phyloP scores from a whole-genome alignment of 2,329 filamentous ascomycete species.

The Fusarium metavorans region DNA sequence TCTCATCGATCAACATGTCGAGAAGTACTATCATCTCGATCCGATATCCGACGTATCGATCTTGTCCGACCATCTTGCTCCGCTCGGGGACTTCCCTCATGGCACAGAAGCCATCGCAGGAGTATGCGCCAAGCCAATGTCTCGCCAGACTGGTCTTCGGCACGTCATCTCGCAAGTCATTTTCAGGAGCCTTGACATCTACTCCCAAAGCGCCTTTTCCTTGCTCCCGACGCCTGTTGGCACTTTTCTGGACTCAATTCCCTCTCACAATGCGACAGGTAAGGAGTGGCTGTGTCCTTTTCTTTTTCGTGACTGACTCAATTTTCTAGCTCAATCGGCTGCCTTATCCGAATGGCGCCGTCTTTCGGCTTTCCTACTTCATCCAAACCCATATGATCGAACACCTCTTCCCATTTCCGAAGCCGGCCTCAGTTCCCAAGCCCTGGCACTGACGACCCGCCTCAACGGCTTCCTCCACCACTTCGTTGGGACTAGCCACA shows the following conservation, averaged over 20 bases:
- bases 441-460: neutral
- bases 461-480: constrained; percentile 1
- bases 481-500: neutral
- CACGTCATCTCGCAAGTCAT: neutral
- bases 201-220: neutral
- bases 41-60: neutral
- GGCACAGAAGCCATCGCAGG: neutral
- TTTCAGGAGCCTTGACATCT: neutral
- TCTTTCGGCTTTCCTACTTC: neutral
- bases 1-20: neutral
- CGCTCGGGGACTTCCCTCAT: neutral
- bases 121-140: neutral
- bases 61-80: neutral
- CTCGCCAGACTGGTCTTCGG: neutral
- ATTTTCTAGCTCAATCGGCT: neutral
- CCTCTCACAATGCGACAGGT: neutral
- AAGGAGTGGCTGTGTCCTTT: neutral
- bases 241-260: neutral
- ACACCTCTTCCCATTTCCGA: neutral
- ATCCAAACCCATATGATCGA: neutral
- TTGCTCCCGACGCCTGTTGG: neutral
- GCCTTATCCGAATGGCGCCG: neutral
- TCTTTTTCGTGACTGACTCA: neutral
- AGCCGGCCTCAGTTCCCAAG: neutral
- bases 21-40: neutral